Evolutionary conservation across 2,329 filamentous ascomycete genomes (phyloP), one percentile per base, ranked within the genome.

Genomic region (Gnomoniopsis sp.): DNA sequence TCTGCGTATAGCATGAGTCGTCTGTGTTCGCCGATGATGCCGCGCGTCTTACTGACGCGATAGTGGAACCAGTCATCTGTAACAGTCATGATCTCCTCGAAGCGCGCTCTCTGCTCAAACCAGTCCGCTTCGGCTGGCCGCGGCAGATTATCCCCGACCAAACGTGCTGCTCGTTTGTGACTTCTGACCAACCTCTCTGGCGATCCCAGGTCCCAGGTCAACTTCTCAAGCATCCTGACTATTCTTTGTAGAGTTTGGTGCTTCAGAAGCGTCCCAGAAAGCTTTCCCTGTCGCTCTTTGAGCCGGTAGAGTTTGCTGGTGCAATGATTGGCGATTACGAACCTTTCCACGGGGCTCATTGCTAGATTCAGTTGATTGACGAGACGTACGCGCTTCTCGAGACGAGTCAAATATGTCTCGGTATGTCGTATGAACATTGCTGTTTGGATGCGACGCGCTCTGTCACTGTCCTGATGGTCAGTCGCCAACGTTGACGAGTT

Each of bases 391-490:
- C 57, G 19, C 14, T 36, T 44, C 0, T 57, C 8, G 14, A 62
- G 47, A 19, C 53, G 54, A 26, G 4, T 8, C 15, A 62, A 47
- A 38, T 62, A 58, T 1, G 23, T 62, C 30, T 60, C 53, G 3
- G 60, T 34, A 15, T 60, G 53, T 12, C 57, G 55, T 33, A 62
- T 60, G 36, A 62, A 62, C 38, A 62, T 53, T 33, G 60, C 60
- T 6, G 48, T 52, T 15, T 54, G 50, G 41, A 62, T 50, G 3
- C 54, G 60, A 12, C 44, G 53, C 19, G 57, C 44, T n/a, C 43
- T 48, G 14, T 17, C 21, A 17, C 22, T 43, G 17, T 61, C 59
- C 46, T 48, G 19, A 8, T 49, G 30, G 10, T 36, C 26, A 14
- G 53, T 47, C 17, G 49, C 36, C 33, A 56, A 12, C 26, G 49